Base-by-base conservation (phyloP, 345 rosid genomes). In the Cardamine resedifolia region DNA sequence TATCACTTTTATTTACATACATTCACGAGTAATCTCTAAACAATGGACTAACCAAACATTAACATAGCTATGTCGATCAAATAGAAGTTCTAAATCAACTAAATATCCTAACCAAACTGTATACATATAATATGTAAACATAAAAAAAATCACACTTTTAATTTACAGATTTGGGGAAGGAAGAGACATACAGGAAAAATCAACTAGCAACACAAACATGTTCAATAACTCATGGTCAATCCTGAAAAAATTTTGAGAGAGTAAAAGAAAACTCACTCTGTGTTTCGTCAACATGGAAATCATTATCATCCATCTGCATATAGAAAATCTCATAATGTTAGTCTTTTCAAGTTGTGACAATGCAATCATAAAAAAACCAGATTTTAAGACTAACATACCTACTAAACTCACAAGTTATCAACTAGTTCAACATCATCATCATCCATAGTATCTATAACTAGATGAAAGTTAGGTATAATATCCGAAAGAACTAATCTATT, bases 181-280 rank as follows among this genome's bases (percentile, higher is more conserved):
- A 39, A 30, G 21, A 64, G 19, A 24, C 5, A 58, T 71, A 94
- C 96, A 90, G 33, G 95, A 83, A 74, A 95, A 87, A 10, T 95
- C 86, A 85, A 91, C 96, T 81, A 95, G 76, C 84, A 86, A 80
- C 27, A 95, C 84, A 71, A 95, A 95, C 58, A 97, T 97, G 72
- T 95, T 97, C 84, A 91, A 74, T 62, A 48, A 43, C 87, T 77
- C 80, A 62, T 85, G 80, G 7, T 95, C 96, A 63, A 74, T 74
- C 84, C 97, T 95, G 89, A 65, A 7, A 24, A 39, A 7, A 6
- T 15, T 6, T 51, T 11, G 9, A 20, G 9, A 18, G 61, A 66
- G 5, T 6, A 33, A 6, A 59, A 24, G 45, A 58, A 4, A 52
- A 43, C 62, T n/a, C 49, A 91, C 99, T 84, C 81, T 75, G 96